phyloP scores from a whole-genome alignment of 2,329 filamentous ascomycete species.

The Sclerotinia minor region DNA sequence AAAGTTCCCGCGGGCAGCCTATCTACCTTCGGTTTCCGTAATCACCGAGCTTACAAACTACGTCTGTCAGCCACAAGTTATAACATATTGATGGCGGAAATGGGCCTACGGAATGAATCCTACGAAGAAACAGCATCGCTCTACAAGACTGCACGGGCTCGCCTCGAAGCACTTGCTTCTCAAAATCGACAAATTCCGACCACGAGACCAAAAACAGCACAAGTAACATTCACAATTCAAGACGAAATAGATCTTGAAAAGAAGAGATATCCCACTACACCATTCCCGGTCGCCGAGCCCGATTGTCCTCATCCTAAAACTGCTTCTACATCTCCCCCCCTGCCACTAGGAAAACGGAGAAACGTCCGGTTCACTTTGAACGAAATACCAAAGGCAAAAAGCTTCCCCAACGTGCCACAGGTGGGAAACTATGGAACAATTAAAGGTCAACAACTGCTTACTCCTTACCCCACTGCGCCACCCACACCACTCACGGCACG shows the following conservation, averaged over 20 bases:
- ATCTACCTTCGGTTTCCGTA: constrained; percentile 18
- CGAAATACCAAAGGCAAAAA: neutral
- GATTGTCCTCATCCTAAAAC: neutral
- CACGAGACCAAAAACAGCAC: neutral
- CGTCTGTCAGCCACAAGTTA: constrained; percentile 28
- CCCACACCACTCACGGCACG: constrained; percentile 20
- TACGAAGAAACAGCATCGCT: constrained; percentile 20
- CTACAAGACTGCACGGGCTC: constrained; percentile 20
- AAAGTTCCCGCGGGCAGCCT: constrained; percentile 22
- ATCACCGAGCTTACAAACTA: constrained; percentile 20
- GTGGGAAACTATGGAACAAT: neutral
- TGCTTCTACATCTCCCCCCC: neutral
- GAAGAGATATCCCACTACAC: constrained; percentile 16
- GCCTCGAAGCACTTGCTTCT: constrained; percentile 8
- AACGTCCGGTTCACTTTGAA: constrained; percentile 9
- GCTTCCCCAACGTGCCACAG: neutral
- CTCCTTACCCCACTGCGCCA: constrained; percentile 10
- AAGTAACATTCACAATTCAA: neutral
- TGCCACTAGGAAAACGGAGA: constrained; percentile 8
- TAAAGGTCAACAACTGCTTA: neutral
- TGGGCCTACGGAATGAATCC: constrained; percentile 18
- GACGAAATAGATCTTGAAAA: neutral
- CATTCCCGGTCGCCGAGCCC: neutral
- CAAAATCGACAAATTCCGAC: neutral
- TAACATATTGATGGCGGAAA: constrained; percentile 20